These are phyloP conservation scores for Sordariomycetes sp. DNA, from an alignment of 2,329 filamentous ascomycete species.

Conservation along the genomic window DNA sequence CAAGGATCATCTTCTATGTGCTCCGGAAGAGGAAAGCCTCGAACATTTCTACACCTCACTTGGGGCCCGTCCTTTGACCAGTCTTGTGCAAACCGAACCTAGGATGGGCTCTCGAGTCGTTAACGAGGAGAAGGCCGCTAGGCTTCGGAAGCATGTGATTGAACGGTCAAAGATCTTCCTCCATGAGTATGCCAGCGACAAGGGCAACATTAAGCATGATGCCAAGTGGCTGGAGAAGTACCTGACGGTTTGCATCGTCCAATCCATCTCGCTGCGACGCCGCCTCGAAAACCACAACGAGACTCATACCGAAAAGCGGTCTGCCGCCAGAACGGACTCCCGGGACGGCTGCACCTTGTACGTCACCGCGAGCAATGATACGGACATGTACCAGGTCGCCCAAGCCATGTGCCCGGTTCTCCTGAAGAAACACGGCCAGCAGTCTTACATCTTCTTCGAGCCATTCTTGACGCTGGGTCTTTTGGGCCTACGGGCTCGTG, in stretches of 20 bases:
- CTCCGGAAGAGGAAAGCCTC: conserved; percentile 77
- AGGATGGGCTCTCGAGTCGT: conserved; percentile 52
- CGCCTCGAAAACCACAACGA: conserved; percentile 56
- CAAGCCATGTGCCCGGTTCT: conserved; percentile 74
- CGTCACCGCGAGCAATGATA: conserved; percentile 53
- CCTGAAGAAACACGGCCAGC: conserved; percentile 69
- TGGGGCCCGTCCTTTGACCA: conserved; percentile 64
- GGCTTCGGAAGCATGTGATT: conserved; percentile 66
- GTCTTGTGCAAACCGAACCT: conserved; percentile 65
- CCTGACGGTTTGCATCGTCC: conserved; percentile 63
- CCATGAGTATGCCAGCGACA: conserved; percentile 59
- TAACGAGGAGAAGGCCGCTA: conserved; percentile 55
- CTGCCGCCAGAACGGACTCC: conserved; percentile 49
- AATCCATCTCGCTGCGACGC: conserved; percentile 62
- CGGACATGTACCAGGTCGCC: conserved; percentile 85
- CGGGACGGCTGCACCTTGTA: conserved; percentile 54
- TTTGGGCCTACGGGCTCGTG: conserved; percentile 67
- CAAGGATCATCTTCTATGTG: conserved; percentile 69
- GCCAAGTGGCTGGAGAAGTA: conserved; percentile 84
- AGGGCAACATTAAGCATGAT: conserved; percentile 74
- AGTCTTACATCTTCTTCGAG: conserved; percentile 82
- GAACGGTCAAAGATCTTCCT: conserved; percentile 86
- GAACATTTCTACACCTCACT: conserved; percentile 77
- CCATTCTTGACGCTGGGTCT: conserved; percentile 80
- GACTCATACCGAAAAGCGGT: conserved; percentile 61